phyloP scores from a whole-genome alignment of 768 basidiomycete species.

The Boletus subparvulus region DNA sequence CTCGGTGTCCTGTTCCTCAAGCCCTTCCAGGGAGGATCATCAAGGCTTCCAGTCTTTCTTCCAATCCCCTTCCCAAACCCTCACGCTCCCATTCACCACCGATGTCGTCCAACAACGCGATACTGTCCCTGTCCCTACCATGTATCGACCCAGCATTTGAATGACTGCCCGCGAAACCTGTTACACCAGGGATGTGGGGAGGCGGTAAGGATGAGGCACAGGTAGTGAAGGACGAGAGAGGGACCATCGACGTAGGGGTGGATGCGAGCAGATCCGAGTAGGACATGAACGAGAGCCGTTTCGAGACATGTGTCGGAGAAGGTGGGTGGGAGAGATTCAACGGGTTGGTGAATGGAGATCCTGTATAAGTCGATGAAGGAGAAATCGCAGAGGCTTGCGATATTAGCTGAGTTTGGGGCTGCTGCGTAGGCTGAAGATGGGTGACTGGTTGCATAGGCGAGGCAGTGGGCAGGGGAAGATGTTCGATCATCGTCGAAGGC shows the following conservation, averaged over 20 bases:
- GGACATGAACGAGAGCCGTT: constrained; percentile 86
- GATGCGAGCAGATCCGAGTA: constrained; percentile 83
- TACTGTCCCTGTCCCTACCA: constrained; percentile 39
- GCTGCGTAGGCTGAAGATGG: constrained; percentile 14
- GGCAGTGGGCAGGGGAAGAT: constrained; percentile 28
- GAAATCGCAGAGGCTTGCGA: constrained; percentile 9
- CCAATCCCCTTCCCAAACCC: constrained; percentile 77
- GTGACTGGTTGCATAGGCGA: constrained; percentile 23
- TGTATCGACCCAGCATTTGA: constrained; percentile 29
- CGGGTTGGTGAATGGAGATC: constrained; percentile 26
- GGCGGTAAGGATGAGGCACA: constrained; percentile 61
- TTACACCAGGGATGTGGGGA: constrained; percentile 70
- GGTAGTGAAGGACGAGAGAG: constrained; percentile 72
- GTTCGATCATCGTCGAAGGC: constrained; percentile 37
- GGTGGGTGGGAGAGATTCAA: constrained; percentile 37
- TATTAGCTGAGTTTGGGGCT: constrained; percentile 20
- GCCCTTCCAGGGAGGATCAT: constrained; percentile 34
- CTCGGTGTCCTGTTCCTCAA: constrained; percentile 10
- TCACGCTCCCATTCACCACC: constrained; percentile 90
- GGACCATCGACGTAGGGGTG: constrained; percentile 67
- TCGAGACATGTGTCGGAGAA: constrained; percentile 50
- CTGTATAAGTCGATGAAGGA: constrained; percentile 27
- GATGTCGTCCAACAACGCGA: constrained; percentile 55
- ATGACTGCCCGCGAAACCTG: constrained; percentile 38
- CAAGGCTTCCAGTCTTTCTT: constrained; percentile 73